Conservation (phyloP, 2,329 filamentous ascomycete species). For the Botryotinia narcissicola region DNA sequence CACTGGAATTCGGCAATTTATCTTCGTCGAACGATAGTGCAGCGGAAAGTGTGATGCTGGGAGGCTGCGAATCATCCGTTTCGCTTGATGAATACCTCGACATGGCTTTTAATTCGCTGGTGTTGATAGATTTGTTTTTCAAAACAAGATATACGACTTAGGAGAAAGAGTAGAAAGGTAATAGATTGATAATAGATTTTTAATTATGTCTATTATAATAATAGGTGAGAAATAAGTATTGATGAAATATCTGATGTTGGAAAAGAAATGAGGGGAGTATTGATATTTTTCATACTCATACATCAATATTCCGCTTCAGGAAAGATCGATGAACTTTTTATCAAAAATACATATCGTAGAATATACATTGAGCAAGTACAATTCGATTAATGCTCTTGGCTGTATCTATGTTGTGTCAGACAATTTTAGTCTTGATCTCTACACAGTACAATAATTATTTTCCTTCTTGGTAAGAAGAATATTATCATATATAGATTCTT, state of each 20-base stretch:
- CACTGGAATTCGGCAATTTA: background rate
- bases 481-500: no score
- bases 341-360: no score
- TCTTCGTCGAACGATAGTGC: background rate
- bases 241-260: background rate
- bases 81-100: background rate
- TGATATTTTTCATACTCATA: background rate
- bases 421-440: no score
- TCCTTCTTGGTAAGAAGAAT: no score
- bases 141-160: background rate
- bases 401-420: no score
- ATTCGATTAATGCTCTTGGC: no score
- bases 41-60: background rate
- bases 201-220: background rate
- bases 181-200: background rate
- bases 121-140: background rate
- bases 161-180: rapidly evolving
- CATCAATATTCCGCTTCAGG: background rate
- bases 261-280: background rate
- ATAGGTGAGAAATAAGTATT: background rate
- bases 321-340: background rate
- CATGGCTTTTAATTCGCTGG: background rate
- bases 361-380: background rate
- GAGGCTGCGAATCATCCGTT: background rate
- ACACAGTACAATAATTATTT: no score